A percentile compares a stretch with the other conserved stretches of the same genome.
Conservation (phyloP, 441 rosid genomes). For the Erysimum cheiri region DNA sequence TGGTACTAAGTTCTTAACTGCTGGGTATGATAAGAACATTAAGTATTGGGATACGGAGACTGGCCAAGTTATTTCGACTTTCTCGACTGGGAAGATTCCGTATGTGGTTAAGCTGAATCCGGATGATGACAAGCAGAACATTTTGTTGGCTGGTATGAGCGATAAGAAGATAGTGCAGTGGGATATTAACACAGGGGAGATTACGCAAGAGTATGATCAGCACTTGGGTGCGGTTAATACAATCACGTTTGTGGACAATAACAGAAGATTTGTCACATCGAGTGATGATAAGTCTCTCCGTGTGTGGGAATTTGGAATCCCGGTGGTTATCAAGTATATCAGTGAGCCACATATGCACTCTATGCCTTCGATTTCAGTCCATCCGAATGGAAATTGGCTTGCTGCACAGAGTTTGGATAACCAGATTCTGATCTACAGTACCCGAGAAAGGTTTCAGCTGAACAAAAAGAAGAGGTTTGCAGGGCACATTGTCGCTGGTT, state of each 20-base stretch:
- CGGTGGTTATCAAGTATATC: conserved; percentile 98
- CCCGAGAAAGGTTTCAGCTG: conserved; percentile 96
- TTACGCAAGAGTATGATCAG: conserved; percentile 97
- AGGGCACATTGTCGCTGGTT: conserved; percentile 93
- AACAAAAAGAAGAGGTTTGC: conserved; percentile 98
- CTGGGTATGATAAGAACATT: conserved; percentile 95
- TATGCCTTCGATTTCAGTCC: conserved; percentile 93
- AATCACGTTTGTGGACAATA: conserved; percentile 95
- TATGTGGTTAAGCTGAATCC: conserved; percentile 96
- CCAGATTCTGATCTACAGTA: conserved; percentile 92
- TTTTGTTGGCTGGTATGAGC: conserved; percentile 96
- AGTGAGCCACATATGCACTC: conserved; percentile 99
- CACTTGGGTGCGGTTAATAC: conserved; percentile 99
- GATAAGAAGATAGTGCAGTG: conserved; percentile 99
- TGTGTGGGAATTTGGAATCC: conserved; percentile 99
- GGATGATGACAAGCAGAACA: conserved; percentile 93
- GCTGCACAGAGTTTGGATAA: conserved; percentile 99
- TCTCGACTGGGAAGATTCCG: conserved; percentile 92
- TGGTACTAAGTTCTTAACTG: conserved; percentile 89
- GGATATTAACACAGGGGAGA: conserved; percentile 93
- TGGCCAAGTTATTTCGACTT: conserved; percentile 92
- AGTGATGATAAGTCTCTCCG: conserved; percentile 99
- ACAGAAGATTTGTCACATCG: conserved; percentile 95
- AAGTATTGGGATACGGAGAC: conserved; percentile 99
- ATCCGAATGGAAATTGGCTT: conserved; percentile 94